phyloP scores from a whole-genome alignment of 1,284 basidiomycete species.

The Ustilago tritici region DNA sequence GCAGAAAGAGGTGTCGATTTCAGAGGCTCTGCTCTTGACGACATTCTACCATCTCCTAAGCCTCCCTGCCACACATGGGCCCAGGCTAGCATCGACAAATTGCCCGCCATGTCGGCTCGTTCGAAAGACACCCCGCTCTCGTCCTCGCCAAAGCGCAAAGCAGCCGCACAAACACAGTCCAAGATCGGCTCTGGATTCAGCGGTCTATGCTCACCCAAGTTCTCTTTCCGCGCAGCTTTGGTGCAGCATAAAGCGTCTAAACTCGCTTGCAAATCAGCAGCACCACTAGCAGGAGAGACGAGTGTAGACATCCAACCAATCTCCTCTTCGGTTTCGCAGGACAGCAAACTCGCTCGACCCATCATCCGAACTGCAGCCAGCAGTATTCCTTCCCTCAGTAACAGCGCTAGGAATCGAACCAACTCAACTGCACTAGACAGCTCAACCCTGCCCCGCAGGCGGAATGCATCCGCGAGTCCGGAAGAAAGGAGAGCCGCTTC shows the following conservation, averaged over 20 bases:
- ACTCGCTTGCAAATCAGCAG: conserved; percentile 8
- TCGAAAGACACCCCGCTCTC: background rate
- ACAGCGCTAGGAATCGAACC: conserved; percentile 11
- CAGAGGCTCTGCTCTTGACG: background rate
- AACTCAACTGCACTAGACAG: conserved; percentile 29
- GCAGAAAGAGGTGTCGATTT: background rate
- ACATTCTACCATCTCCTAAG: conserved; percentile 20
- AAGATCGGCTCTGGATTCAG: conserved; percentile 13
- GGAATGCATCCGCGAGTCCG: conserved; percentile 13
- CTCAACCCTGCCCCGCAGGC: conserved; percentile 8
- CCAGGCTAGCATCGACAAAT: no score
- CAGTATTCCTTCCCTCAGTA: conserved; percentile 33
- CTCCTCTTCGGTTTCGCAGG: conserved; percentile 2
- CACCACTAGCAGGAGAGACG: background rate
- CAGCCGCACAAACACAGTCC: conserved; percentile 3
- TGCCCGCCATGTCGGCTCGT: conserved; percentile 21
- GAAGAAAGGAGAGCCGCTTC: conserved; percentile 16
- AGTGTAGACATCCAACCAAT: background rate
- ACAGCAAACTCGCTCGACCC: conserved; percentile 10
- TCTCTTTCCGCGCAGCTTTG: conserved; percentile 44
- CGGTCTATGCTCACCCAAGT: conserved; percentile 34
- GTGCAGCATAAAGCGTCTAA: conserved; percentile 33
- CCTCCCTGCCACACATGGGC: background rate
- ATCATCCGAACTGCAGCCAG: conserved; percentile 11
- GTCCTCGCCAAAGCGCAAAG: conserved; percentile 32